These are phyloP conservation scores for Ophiostoma ips DNA, from an alignment of 2,329 filamentous ascomycete genomes.

Conservation along the genomic window DNA sequence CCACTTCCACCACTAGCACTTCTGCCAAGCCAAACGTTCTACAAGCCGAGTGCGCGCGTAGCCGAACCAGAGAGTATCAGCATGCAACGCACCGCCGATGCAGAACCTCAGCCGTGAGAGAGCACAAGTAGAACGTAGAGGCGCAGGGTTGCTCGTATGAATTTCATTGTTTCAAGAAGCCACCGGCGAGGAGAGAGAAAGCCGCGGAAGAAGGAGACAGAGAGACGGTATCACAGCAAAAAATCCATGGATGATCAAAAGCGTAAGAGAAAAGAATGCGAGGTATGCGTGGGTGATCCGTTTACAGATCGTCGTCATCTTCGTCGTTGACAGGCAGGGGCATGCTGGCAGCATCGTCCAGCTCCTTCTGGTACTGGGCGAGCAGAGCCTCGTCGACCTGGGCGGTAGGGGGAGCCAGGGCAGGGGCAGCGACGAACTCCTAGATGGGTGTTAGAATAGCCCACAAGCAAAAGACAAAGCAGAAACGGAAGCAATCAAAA, in stretches of 20 bases:
- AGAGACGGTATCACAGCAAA: not conserved
- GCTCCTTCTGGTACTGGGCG: conserved; percentile 74
- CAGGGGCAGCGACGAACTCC: conserved; percentile 94
- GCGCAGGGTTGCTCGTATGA: not conserved
- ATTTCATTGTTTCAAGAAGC: not conserved
- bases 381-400: conserved; percentile 75
- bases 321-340: conserved; percentile 94
- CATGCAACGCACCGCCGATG: not conserved
- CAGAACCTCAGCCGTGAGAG: not conserved
- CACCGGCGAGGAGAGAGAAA: not conserved
- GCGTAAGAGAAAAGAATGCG: not conserved
- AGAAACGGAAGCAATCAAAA: too few species aligned
- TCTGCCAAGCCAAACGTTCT: not conserved
- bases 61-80: not conserved
- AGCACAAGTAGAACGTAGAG: not conserved
- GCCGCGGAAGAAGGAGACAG: not conserved
- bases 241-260: not conserved
- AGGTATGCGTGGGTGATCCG: not conserved
- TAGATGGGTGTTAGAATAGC: conserved; percentile 29
- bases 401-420: conserved; percentile 86
- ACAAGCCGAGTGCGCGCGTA: not conserved
- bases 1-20: not conserved
- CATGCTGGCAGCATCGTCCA: conserved; percentile 64
- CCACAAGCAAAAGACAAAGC: too few species aligned
- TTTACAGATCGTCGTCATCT: conserved; percentile 51